Evolutionary conservation across 495 filamentous ascomycete species (phyloP).

Genomic region (Neurospora tetrasperma): DNA sequence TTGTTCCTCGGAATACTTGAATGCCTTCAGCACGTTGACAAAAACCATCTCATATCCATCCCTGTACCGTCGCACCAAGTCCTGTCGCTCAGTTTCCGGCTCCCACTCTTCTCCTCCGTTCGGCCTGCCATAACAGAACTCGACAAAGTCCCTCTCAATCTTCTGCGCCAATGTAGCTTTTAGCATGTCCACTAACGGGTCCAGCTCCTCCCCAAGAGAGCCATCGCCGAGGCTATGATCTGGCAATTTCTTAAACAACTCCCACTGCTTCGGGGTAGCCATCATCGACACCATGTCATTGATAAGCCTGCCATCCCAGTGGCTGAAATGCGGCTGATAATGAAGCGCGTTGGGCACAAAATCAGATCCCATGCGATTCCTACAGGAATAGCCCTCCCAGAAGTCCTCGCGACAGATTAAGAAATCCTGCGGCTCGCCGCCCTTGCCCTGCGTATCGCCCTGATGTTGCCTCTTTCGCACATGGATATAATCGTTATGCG

Average conservation of each 20-base stretch:
- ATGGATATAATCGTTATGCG: constrained; percentile 43
- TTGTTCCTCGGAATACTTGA: neutral
- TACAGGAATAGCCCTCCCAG: constrained; percentile 23
- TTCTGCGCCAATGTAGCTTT: constrained; percentile 18
- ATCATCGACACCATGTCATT: constrained; percentile 21
- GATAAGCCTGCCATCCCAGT: constrained; percentile 34
- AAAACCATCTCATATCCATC: neutral
- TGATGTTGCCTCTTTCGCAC: constrained; percentile 26
- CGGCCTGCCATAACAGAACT: neutral
- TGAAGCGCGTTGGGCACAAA: constrained; percentile 6
- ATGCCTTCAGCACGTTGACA: neutral
- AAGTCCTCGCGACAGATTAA: constrained; percentile 33
- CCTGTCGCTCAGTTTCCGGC: neutral
- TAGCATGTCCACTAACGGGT: constrained; percentile 13
- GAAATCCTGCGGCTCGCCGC: constrained; percentile 21
- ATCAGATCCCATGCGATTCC: constrained; percentile 15
- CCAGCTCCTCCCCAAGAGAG: neutral
- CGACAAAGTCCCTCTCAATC: constrained; percentile 15
- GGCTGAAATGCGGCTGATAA: constrained; percentile 24
- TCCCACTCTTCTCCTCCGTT: neutral
- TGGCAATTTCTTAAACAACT: neutral
- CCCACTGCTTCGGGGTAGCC: constrained; percentile 7
- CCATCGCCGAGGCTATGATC: neutral
- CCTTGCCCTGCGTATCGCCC: neutral
- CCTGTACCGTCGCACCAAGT: neutral